phyloP scores from a whole-genome alignment of 805 yeast genomes.

The Yarrowia deformans region DNA sequence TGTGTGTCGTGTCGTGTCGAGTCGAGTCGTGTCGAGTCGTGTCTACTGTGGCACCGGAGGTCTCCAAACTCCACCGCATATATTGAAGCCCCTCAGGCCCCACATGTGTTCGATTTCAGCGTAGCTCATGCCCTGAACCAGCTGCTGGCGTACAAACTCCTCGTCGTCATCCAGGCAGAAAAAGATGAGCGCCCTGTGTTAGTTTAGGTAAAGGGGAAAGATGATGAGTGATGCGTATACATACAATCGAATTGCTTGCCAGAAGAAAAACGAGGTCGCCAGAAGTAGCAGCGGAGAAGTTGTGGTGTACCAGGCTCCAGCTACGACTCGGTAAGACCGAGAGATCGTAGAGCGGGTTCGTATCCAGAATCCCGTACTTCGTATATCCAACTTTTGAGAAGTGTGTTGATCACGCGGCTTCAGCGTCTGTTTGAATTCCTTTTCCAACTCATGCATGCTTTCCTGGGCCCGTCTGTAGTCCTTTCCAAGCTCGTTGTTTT shows the following conservation, averaged over 20 bases:
- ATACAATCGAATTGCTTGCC: conserved; percentile 37
- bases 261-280: conserved; percentile 28
- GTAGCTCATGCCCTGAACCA: conserved; percentile 32
- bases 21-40: neutral
- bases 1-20: neutral
- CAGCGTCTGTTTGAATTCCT: neutral
- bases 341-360: neutral
- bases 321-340: neutral
- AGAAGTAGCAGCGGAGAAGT: conserved; percentile 21
- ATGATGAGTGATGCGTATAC: conserved; percentile 25
- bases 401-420: neutral
- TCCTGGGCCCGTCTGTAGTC: conserved; percentile 3
- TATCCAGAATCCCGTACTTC: neutral
- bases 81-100: conserved; percentile 24
- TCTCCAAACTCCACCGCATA: conserved; percentile 26
- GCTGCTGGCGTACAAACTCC: conserved; percentile 38
- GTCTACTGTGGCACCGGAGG: conserved; percentile 17
- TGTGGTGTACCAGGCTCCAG: conserved; percentile 6
- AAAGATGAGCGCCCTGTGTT: conserved; percentile 36
- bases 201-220: conserved; percentile 28
- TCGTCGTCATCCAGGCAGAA: conserved; percentile 37
- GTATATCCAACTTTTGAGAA: neutral
- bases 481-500: neutral
- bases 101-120: conserved; percentile 33
- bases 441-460: conserved; percentile 7